Percentiles rank a stretch among this genome's conserved stretches.
These are phyloP conservation scores for Penicillium soppii DNA, from an alignment of 495 filamentous ascomycete genomes.

Conservation along the genomic window DNA sequence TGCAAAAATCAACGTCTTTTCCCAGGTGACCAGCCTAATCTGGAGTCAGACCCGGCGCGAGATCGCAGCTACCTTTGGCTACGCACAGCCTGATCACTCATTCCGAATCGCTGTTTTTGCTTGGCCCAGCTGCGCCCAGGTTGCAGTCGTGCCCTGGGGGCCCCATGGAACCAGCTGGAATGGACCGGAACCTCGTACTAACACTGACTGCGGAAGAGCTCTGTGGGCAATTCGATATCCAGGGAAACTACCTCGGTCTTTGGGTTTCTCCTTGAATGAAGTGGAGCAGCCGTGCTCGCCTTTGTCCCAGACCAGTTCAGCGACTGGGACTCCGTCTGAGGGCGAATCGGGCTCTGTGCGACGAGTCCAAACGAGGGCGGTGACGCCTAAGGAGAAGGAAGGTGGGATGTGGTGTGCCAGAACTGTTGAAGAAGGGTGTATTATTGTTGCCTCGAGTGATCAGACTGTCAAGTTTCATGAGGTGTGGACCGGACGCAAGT, in stretches of 20 bases:
- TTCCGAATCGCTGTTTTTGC: slow-evolving; percentile 91
- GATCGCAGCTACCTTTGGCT: slow-evolving; percentile 92
- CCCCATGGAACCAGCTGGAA: slow-evolving; percentile 78
- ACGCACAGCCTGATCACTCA: slow-evolving; percentile 89
- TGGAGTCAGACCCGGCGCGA: slow-evolving; percentile 86
- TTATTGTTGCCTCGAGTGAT: slow-evolving; percentile 92
- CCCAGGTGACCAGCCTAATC: slow-evolving; percentile 89
- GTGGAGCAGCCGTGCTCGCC: slow-evolving; percentile 10
- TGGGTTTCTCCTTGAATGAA: slow-evolving; percentile 4
- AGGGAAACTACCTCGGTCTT: slow-evolving; percentile 29
- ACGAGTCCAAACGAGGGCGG: slow-evolving; percentile 6
- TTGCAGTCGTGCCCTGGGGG: slow-evolving; percentile 86
- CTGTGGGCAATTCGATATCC: slow-evolving; percentile 52
- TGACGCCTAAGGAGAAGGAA: slow-evolving; percentile 44
- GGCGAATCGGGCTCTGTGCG: background rate
- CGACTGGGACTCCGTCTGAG: background rate
- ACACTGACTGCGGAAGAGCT: slow-evolving; percentile 39
- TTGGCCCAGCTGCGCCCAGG: slow-evolving; percentile 89
- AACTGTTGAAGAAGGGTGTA: slow-evolving; percentile 80
- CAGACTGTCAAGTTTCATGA: slow-evolving; percentile 96
- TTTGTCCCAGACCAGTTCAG: background rate
- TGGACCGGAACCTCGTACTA: slow-evolving; percentile 35
- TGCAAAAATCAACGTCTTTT: slow-evolving; percentile 87
- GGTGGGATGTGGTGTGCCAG: slow-evolving; percentile 55
- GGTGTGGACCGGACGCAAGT: slow-evolving; percentile 73